Evolutionary conservation across 2,329 filamentous ascomycete species (phyloP).

Genomic region (Fusarium cyanostomum): DNA sequence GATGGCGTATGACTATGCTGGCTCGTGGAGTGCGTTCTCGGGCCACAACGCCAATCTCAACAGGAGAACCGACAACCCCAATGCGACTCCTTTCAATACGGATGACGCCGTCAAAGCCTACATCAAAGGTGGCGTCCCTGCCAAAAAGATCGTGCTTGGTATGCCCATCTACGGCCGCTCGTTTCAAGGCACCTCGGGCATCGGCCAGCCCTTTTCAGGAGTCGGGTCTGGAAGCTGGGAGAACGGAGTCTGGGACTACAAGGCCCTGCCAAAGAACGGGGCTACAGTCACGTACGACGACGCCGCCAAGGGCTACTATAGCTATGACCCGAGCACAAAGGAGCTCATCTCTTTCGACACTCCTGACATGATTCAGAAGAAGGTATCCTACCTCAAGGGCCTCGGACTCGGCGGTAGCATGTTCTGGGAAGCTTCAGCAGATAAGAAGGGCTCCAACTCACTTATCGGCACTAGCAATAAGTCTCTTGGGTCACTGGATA

Average conservation of each 20-base stretch:
- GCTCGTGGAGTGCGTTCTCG: conserved; percentile 69
- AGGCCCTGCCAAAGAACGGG: conserved; percentile 72
- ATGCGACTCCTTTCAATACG: conserved; percentile 74
- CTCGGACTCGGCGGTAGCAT: conserved; percentile 76
- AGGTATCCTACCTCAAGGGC: conserved; percentile 70
- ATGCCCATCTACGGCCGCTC: conserved; percentile 83
- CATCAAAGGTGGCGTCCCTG: conserved; percentile 65
- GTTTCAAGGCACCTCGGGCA: conserved; percentile 57
- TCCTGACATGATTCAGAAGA: conserved; percentile 64
- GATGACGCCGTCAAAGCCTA: conserved; percentile 72
- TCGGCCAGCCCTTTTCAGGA: conserved; percentile 55
- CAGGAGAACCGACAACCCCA: conserved; percentile 59
- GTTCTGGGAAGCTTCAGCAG: conserved; percentile 85
- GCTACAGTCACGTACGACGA: conserved; percentile 67
- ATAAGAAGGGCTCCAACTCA: conserved; percentile 66
- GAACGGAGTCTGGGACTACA: conserved; percentile 81
- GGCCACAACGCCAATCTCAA: conserved; percentile 79
- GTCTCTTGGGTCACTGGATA: conserved; percentile 53
- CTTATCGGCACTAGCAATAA: conserved; percentile 64
- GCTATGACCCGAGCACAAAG: conserved; percentile 67
- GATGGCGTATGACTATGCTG: conserved; percentile 80
- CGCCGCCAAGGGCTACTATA: conserved; percentile 71
- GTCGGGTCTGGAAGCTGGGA: conserved; percentile 77
- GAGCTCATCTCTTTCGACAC: conserved; percentile 79
- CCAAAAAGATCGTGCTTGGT: conserved; percentile 76